Base-by-base conservation (phyloP, 2,329 filamentous ascomycete genomes). In the Beauveria sp. region DNA sequence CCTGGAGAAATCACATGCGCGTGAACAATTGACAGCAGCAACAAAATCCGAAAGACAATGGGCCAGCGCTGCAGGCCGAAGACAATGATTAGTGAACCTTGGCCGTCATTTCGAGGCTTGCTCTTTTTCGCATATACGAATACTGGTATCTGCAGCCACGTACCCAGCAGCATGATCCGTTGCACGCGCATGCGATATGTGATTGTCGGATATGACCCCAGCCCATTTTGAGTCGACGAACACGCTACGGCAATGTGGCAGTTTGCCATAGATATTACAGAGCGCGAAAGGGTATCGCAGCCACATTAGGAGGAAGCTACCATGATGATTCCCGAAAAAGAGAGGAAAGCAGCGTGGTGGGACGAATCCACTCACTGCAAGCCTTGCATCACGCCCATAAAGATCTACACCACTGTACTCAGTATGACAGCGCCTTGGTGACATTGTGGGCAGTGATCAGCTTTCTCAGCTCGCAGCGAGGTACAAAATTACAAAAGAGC, bases 251-350 rank as follows among this genome's bases (percentile, higher is more conserved):
- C 16, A 16, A 28, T 56, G 24, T n/a, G n/a, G 42, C 18, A 34
- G 12, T 47, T 34, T 38, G 34, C n/a, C 51, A 34, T 34, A 5
- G 12, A 14, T 14, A n/a, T 26, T 34, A 20, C 22, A 30, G 16
- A 42, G 18, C 30, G 16, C 50, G 16, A 6, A 53, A 6, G 53
- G 38, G 24, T 18, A 56, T 56, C 18, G 54, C 54, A 57, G 28
- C 54, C 30, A 47, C 30, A 49, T 20, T 49, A 4, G 9, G 34
- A 20, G 18, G 16, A 56, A 58, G 45, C 42, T 30, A 20, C 45
- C 49, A 20, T 50, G 55, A 58, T 16, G 55, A 58, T 50, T 24
- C 45, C 55, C 55, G 55, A 58, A 58, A 58, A 50, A 50, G 2
- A 2, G 45, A 58, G 55, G 45, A 50, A 58, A 40, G n/a, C 26